phyloP scores from a whole-genome alignment of 2,329 filamentous ascomycete species.

The Didymella pomorum region DNA sequence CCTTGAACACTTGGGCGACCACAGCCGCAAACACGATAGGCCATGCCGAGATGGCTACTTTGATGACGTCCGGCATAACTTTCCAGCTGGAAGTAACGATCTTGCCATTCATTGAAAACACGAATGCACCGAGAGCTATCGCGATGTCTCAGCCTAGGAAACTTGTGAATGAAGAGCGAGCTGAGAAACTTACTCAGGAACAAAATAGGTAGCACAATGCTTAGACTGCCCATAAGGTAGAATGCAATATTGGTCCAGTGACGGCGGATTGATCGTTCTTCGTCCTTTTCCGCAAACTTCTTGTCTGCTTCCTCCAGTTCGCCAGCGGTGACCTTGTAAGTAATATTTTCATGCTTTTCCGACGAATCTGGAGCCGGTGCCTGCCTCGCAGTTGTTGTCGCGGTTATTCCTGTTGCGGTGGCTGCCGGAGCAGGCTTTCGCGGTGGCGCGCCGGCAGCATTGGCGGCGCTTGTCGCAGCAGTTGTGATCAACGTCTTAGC shows the following conservation, averaged over 20 bases:
- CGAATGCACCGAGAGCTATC: constrained; percentile 1
- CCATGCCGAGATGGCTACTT: constrained; percentile 4
- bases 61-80: neutral
- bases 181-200: neutral
- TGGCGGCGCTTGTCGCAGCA: neutral
- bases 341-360: constrained; percentile 2
- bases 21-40: constrained; percentile 1
- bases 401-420: neutral
- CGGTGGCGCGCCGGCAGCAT: constrained; percentile 2
- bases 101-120: constrained; percentile 3
- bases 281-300: constrained; percentile 1
- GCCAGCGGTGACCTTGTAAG: neutral
- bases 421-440: constrained; percentile 1
- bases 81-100: constrained; percentile 2
- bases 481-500: constrained; percentile 2
- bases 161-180: neutral
- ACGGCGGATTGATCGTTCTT: constrained; percentile 4
- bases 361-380: neutral
- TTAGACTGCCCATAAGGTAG: constrained; percentile 1
- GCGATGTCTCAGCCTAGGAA: neutral
- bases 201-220: neutral
- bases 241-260: constrained; percentile 4
- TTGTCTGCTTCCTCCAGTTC: constrained; percentile 1
- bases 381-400: constrained; percentile 1
- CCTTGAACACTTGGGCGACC: constrained; percentile 1